Base-by-base conservation (phyloP, 2,329 filamentous ascomycete genomes). In the Proliferodiscus dingleyae region DNA sequence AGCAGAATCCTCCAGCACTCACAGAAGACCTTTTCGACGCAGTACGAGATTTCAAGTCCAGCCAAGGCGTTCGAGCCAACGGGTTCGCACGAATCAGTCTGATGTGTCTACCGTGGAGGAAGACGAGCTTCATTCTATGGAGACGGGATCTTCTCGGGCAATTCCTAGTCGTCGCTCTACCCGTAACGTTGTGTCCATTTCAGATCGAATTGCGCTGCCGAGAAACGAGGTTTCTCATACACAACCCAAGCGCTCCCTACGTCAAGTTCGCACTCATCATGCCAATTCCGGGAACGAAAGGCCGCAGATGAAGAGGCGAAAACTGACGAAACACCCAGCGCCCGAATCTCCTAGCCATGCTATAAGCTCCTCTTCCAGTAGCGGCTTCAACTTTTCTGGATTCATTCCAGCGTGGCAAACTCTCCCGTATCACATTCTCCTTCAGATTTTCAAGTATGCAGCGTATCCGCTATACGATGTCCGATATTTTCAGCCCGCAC, bases 371-470 rank as follows among this genome's bases (percentile, higher is more conserved):
- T 15, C 18, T 9, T 9, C 22, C 9, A 34, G 3, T 16, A n/a
- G 23, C 16, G 16, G 19, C 33, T 8, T 43, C 13, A 41, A 28
- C 28, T 15, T 16, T 7, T 51, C 54, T 24, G 57, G 68, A 5
- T 56, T 66, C 4, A 73, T 78, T 38, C 77, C 77, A 11, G 66
- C 73, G 30, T 86, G 78, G 78, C 69, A 72, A 46, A 73, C 70
- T 18, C 71, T 89, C 18, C 81, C 84, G 1, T 87, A 89, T 55
- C 74, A 81, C 37, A 73, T 88, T 13, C 80, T 89, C 53, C 68
- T 80, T 19, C 74, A 81, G 44, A 80, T 93, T 30, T 88, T 94
- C 59, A 67, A 77, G 37, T 81, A 79, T 62, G 82, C 86, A 9
- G 79, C 83, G 2, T 66, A 73, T 40, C 77, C 80, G 3, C 66